A percentile compares a stretch with the other conserved stretches of the same genome.
Conservation (phyloP, 768 basidiomycete species). For the Trametes coccinea region DNA sequence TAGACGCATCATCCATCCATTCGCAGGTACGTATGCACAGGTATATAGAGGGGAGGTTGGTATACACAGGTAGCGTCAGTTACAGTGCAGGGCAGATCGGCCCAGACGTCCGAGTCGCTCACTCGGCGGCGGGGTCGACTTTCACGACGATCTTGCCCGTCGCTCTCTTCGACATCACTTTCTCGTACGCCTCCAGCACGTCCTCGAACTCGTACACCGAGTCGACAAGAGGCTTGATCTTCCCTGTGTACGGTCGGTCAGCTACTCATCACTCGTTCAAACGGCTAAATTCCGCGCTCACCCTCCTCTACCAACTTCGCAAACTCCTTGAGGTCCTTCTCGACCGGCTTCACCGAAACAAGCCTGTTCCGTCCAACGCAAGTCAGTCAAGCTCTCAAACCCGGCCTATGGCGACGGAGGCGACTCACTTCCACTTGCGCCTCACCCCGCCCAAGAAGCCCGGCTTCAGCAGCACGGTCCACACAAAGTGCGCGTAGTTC, state of each 20-base stretch:
- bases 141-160: conserved; percentile 69
- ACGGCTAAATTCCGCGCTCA: background rate
- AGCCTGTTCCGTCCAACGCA: conserved; percentile 31
- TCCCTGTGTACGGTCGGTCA: conserved; percentile 35
- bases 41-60: background rate
- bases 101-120: background rate
- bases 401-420: background rate
- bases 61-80: background rate
- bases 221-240: conserved; percentile 57
- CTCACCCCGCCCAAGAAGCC: conserved; percentile 53
- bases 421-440: conserved; percentile 47
- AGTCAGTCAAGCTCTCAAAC: background rate
- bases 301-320: conserved; percentile 31
- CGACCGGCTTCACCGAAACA: conserved; percentile 34
- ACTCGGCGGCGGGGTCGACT: conserved; percentile 34
- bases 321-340: conserved; percentile 36
- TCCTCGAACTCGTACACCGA: conserved; percentile 60
- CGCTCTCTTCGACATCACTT: conserved; percentile 53
- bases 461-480: conserved; percentile 43
- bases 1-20: too few relatives aligned
- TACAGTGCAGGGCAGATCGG: too few relatives aligned
- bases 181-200: conserved; percentile 60
- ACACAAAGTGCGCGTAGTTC: conserved; percentile 35
- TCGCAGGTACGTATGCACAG: too few relatives aligned
- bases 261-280: too few relatives aligned